These are phyloP conservation scores for Penicillium antarcticum DNA, from an alignment of 495 filamentous ascomycete genomes.

Conservation along the genomic window DNA sequence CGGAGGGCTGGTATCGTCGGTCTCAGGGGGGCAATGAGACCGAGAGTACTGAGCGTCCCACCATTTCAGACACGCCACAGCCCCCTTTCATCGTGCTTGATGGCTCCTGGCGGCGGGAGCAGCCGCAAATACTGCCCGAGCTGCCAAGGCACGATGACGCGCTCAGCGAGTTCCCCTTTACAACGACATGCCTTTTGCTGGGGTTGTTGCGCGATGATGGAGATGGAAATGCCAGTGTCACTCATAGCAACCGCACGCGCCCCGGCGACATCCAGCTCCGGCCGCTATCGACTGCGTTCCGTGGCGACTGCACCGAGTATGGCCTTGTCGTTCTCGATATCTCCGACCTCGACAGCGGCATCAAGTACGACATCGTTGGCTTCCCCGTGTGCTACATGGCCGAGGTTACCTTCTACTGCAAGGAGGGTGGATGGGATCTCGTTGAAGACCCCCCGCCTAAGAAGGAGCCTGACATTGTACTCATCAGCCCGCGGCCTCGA, in stretches of 20 bases:
- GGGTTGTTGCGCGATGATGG: conserved; percentile 12
- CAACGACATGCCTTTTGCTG: conserved; percentile 15
- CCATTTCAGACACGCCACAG: conserved; percentile 13
- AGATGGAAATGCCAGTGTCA: too few species aligned
- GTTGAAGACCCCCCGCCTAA: conserved; percentile 8
- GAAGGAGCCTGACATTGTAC: conserved; percentile 8
- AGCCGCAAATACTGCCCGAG: conserved; percentile 6
- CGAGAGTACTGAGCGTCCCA: conserved; percentile 7
- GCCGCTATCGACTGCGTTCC: conserved; percentile 16
- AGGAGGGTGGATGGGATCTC: conserved; percentile 7
- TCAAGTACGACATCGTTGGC: conserved; percentile 15
- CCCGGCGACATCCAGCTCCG: conserved; percentile 14
- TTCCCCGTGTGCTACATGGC: conserved; percentile 15
- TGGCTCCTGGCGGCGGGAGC: neutral
- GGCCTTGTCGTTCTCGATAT: conserved; percentile 17
- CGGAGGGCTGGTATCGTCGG: conserved; percentile 12
- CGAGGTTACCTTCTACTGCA: neutral
- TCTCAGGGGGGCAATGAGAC: conserved; percentile 4
- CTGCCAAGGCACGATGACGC: conserved; percentile 15
- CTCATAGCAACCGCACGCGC: conserved; percentile 5
- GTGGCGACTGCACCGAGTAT: conserved; percentile 17
- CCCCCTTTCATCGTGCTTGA: conserved; percentile 15
- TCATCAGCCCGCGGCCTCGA: conserved; percentile 9
- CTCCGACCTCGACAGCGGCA: conserved; percentile 13
- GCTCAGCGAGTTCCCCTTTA: conserved; percentile 14